Conservation (phyloP, 495 filamentous ascomycete species). For the Margaritispora aquatica region DNA sequence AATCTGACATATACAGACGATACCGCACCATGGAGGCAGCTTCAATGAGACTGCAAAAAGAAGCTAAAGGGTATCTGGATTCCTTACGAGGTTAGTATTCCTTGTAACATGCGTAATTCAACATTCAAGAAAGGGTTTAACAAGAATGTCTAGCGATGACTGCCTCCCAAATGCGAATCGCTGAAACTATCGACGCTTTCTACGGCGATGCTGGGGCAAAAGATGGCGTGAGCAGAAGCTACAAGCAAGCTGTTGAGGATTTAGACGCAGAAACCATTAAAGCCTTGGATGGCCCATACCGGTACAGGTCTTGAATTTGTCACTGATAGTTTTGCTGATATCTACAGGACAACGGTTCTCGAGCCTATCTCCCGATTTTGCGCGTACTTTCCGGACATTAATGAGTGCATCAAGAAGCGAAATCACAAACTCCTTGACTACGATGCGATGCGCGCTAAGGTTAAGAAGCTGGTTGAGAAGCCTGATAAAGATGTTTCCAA, state of each 20-base stretch:
- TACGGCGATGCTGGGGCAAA: constrained; percentile 93
- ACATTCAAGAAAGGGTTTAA: background rate
- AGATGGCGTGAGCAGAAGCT: constrained; percentile 90
- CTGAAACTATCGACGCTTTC: constrained; percentile 98
- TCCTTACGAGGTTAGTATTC: constrained; percentile 69
- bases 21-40: constrained; percentile 96
- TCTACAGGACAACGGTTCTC: constrained; percentile 72
- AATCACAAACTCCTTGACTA: constrained; percentile 98
- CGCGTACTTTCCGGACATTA: constrained; percentile 97
- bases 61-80: constrained; percentile 96
- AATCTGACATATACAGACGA: constrained; percentile 45
- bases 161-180: constrained; percentile 98
- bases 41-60: constrained; percentile 85
- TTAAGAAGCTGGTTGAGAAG: constrained; percentile 95
- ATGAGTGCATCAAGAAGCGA: constrained; percentile 99
- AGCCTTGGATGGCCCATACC: constrained; percentile 93
- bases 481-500: constrained; percentile 97
- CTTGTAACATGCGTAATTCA: background rate
- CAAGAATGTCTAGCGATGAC: constrained; percentile 81
- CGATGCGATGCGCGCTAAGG: constrained; percentile 89
- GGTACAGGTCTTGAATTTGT: constrained; percentile 39
- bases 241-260: constrained; percentile 97
- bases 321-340: background rate
- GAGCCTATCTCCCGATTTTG: constrained; percentile 95
- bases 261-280: constrained; percentile 98